Evolutionary conservation across 2,329 filamentous ascomycete genomes (phyloP).

Genomic region (Ophiocordyceps camponoti-saundersi): DNA sequence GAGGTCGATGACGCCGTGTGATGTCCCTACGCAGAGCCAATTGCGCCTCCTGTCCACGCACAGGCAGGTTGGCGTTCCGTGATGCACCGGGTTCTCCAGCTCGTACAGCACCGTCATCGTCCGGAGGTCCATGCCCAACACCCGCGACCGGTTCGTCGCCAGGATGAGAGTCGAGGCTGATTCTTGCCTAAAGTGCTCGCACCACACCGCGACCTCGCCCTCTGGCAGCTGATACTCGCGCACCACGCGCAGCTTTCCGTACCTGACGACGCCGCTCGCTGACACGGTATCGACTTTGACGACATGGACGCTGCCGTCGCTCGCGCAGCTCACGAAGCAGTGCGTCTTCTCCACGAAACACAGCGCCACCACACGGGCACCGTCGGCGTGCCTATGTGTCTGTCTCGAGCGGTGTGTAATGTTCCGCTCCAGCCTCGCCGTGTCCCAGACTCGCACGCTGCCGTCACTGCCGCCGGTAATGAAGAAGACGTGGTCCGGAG

Average conservation of each 20-base stretch:
- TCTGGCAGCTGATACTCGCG: constrained; percentile 63
- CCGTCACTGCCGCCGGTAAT: constrained; percentile 87
- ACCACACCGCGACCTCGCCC: constrained; percentile 71
- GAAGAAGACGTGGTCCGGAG: constrained; percentile 89
- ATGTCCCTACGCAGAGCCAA: constrained; percentile 84
- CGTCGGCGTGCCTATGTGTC: constrained; percentile 59
- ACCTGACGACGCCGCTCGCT: constrained; percentile 41
- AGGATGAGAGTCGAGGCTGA: constrained; percentile 67
- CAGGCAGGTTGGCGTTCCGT: constrained; percentile 84
- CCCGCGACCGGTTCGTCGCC: constrained; percentile 69
- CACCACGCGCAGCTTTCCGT: constrained; percentile 59
- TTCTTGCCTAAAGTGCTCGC: constrained; percentile 79
- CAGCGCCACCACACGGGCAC: constrained; percentile 59
- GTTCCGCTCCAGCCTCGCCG: constrained; percentile 75
- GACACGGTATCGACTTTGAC: constrained; percentile 53
- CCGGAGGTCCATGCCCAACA: constrained; percentile 73
- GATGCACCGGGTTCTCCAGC: constrained; percentile 75
- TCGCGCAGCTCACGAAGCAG: constrained; percentile 80
- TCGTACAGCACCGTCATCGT: constrained; percentile 70
- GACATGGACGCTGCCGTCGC: constrained; percentile 77
- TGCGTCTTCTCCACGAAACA: constrained; percentile 91
- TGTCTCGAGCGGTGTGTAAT: constrained; percentile 75
- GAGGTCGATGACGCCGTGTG: constrained; percentile 79
- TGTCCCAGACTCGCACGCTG: constrained; percentile 84
- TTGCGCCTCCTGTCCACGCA: constrained; percentile 72